Conservation (phyloP, 2,329 filamentous ascomycete species). For the Alternaria arbusti region DNA sequence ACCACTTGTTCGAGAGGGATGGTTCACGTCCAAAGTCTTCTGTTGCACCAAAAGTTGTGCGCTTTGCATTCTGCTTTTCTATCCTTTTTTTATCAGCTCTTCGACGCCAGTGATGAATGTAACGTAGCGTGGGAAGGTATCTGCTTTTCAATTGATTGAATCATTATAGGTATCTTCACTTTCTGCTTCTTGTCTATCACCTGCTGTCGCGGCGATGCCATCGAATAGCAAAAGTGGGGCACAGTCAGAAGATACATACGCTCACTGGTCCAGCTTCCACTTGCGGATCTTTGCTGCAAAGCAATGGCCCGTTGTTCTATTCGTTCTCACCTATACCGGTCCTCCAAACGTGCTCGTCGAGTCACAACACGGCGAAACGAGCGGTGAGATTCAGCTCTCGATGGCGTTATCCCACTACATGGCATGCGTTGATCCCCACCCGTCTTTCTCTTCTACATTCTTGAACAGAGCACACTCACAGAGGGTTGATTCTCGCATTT, state of each 20-base stretch:
- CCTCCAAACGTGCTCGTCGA: not conserved
- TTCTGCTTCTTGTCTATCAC: not conserved
- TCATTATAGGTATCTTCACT: not conserved
- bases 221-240: not conserved
- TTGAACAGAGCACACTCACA: not conserved
- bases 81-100: not conserved
- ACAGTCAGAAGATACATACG: not conserved
- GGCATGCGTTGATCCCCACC: not conserved
- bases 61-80: not conserved
- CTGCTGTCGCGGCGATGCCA: not conserved
- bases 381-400: not conserved
- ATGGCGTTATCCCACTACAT: not conserved
- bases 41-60: not conserved
- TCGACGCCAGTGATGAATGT: constrained; percentile 25
- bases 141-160: constrained; percentile 2
- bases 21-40: not conserved
- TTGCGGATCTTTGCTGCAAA: not conserved
- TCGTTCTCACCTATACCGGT: not conserved
- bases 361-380: not conserved
- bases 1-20: not conserved
- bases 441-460: not conserved
- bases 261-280: not conserved
- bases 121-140: constrained; percentile 32
- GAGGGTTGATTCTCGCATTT: too few relatives aligned
- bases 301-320: not conserved